phyloP scores from a whole-genome alignment of 2,329 filamentous ascomycete species.

The Calonectria pteridis region DNA sequence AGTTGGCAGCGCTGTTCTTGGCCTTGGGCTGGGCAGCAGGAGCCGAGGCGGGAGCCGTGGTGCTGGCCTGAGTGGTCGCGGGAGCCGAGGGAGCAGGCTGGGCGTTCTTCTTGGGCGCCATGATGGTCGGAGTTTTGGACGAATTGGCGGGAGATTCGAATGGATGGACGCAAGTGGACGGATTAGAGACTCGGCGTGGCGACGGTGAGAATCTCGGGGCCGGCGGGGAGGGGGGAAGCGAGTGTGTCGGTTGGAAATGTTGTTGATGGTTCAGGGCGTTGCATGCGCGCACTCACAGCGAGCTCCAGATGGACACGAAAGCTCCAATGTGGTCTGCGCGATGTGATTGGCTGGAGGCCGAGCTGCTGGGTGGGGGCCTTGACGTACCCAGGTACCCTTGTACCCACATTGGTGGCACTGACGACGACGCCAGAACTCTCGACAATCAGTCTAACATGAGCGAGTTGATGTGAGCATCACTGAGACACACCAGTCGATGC shows the following conservation, averaged over 20 bases:
- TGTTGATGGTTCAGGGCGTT: conserved; percentile 29
- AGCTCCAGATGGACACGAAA: conserved; percentile 53
- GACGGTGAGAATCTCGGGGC: conserved; percentile 1
- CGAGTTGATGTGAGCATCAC: neutral
- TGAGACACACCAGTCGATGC: too few species aligned
- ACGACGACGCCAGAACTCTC: neutral
- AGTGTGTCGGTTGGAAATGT: conserved; percentile 18
- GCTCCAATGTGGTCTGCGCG: conserved; percentile 46
- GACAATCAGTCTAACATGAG: neutral
- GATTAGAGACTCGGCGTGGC: neutral
- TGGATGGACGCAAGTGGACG: conserved; percentile 5
- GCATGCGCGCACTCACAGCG: conserved; percentile 22
- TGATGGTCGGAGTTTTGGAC: conserved; percentile 40
- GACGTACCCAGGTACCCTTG: conserved; percentile 5
- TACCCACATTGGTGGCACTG: neutral
- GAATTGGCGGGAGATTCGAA: conserved; percentile 8
- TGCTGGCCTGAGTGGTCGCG: conserved; percentile 46
- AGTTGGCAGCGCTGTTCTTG: conserved; percentile 51
- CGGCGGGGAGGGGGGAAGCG: conserved; percentile 19
- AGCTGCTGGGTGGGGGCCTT: conserved; percentile 6
- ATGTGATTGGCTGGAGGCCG: conserved; percentile 48
- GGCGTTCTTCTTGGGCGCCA: conserved; percentile 65
- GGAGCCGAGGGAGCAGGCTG: conserved; percentile 50
- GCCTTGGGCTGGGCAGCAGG: conserved; percentile 41
- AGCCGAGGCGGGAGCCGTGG: conserved; percentile 44